These are phyloP conservation scores for Trichoderma pleuroti DNA, from an alignment of 2,329 filamentous ascomycete species.

Conservation along the genomic window DNA sequence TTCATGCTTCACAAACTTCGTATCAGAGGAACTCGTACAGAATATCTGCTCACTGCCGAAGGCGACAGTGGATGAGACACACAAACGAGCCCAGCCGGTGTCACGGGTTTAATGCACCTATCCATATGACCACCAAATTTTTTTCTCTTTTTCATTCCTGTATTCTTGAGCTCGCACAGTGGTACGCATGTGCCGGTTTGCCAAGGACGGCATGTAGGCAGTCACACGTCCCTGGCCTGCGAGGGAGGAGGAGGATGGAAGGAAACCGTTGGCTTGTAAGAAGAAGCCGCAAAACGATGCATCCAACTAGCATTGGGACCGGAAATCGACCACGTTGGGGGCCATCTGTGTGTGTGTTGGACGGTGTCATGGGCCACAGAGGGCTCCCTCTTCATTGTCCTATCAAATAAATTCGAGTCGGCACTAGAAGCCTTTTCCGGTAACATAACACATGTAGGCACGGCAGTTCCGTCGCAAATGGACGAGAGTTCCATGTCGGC, in stretches of 20 bases:
- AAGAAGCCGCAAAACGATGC: too few species aligned
- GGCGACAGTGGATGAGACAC: background rate
- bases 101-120: background rate
- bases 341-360: background rate
- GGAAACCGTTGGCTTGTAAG: background rate
- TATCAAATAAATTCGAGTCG: background rate
- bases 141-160: background rate
- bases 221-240: background rate
- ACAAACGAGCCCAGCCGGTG: conserved; percentile 1
- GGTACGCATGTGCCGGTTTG: background rate
- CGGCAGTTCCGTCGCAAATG: background rate
- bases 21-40: background rate
- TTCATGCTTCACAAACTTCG: background rate
- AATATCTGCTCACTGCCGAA: background rate
- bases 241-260: background rate
- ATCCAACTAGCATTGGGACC: background rate
- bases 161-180: background rate
- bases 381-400: background rate
- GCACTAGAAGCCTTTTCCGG: background rate
- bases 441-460: background rate
- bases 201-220: background rate
- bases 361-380: background rate
- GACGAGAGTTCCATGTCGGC: background rate
- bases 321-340: background rate
- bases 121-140: background rate